Conservation (phyloP, 768 basidiomycete genomes). For the Tulasnella calospora region DNA sequence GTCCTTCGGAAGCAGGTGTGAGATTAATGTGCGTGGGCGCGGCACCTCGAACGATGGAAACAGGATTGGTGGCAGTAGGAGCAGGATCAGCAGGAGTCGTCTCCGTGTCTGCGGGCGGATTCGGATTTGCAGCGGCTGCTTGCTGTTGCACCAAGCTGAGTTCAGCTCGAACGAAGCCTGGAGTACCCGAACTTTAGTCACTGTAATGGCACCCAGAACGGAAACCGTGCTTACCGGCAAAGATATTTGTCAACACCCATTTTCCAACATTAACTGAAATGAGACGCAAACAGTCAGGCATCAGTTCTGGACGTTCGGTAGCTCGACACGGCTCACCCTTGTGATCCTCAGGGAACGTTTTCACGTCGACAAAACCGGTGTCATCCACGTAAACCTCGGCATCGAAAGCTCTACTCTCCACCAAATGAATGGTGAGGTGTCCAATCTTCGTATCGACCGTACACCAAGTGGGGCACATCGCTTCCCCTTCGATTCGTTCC, state of each 20-base stretch:
- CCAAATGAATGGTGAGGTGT: slow-evolving; percentile 79
- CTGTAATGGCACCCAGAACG: background rate
- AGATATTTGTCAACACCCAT: slow-evolving; percentile 84
- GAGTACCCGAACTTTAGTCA: slow-evolving; percentile 45
- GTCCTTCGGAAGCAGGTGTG: slow-evolving; percentile 28
- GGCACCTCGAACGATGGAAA: slow-evolving; percentile 30
- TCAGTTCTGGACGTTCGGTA: slow-evolving; percentile 13
- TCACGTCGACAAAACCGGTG: slow-evolving; percentile 60
- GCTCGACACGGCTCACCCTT: slow-evolving; percentile 53
- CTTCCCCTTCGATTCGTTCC: slow-evolving; percentile 93
- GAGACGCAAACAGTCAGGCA: slow-evolving; percentile 24
- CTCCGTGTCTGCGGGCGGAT: slow-evolving; percentile 15
- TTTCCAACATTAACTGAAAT: slow-evolving; percentile 80
- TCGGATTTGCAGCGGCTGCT: background rate
- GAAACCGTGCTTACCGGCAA: slow-evolving; percentile 43
- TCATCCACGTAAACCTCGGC: slow-evolving; percentile 95
- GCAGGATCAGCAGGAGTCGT: slow-evolving; percentile 15
- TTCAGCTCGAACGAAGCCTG: slow-evolving; percentile 69
- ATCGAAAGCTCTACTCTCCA: slow-evolving; percentile 77
- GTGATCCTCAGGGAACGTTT: slow-evolving; percentile 67
- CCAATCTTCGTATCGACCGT: slow-evolving; percentile 86
- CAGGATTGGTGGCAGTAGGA: background rate
- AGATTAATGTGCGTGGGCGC: slow-evolving; percentile 35
- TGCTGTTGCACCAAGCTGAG: slow-evolving; percentile 40
- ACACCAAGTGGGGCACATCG: slow-evolving; percentile 78